phyloP scores from a whole-genome alignment of 768 basidiomycete genomes.

The Leucosporidium creatinivorum region DNA sequence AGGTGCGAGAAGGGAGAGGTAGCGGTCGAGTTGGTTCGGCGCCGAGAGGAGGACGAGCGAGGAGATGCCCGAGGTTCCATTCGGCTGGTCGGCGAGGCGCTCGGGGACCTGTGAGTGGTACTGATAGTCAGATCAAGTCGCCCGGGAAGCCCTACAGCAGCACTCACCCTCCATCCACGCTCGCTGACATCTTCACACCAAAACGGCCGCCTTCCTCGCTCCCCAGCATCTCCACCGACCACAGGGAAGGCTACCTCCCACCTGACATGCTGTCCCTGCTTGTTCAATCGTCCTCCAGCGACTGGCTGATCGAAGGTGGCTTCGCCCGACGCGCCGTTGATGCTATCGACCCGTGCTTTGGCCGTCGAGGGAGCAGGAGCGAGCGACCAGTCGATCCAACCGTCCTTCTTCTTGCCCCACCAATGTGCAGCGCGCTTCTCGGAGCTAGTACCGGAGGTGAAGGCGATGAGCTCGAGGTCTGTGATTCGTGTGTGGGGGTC shows the following conservation, averaged over 20 bases:
- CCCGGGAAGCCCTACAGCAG: background rate
- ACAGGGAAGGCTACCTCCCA: constrained; percentile 16
- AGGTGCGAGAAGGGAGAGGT: background rate
- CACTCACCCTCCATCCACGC: constrained; percentile 3
- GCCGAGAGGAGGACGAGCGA: background rate
- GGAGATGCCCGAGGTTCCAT: background rate
- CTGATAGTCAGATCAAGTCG: background rate
- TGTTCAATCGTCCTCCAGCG: background rate
- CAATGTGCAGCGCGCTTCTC: background rate
- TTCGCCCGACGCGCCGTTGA: background rate
- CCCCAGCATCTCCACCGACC: background rate
- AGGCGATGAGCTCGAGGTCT: constrained; percentile 23
- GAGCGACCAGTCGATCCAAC: constrained; percentile 19
- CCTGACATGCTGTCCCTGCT: constrained; percentile 13
- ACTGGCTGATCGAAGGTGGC: background rate
- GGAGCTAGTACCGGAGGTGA: background rate
- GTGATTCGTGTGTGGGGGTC: background rate
- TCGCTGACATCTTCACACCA: constrained; percentile 5
- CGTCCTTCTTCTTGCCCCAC: constrained; percentile 14
- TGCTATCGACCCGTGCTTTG: background rate
- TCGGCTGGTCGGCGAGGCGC: background rate
- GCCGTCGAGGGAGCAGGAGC: background rate
- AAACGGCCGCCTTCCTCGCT: background rate
- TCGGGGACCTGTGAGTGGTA: background rate
- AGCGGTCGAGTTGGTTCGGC: background rate